These are phyloP conservation scores for Penstemon barbatus DNA, from an alignment of 257 asterid genomes.

Conservation along the genomic window DNA sequence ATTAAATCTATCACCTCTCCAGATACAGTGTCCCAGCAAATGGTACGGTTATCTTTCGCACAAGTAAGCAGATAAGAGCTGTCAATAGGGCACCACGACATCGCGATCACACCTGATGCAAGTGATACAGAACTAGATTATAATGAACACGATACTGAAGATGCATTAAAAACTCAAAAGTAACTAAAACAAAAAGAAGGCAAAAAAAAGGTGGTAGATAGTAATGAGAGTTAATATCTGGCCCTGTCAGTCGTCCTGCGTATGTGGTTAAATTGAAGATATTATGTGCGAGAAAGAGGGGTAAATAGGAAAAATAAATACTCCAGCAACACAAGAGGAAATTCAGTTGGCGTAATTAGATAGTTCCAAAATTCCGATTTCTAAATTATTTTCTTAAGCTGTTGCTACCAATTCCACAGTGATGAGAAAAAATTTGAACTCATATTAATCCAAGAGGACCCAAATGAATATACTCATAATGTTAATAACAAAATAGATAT, in stretches of 20 bases:
- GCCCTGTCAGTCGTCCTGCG: neutral
- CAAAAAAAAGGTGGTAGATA: slow-evolving; percentile 6
- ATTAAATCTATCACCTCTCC: slow-evolving; percentile 66
- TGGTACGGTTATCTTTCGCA: slow-evolving; percentile 97
- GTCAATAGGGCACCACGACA: slow-evolving; percentile 98
- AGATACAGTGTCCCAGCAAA: slow-evolving; percentile 90
- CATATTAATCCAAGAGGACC: too few species aligned
- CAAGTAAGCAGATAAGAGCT: slow-evolving; percentile 95
- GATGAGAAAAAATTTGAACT: too few species aligned
- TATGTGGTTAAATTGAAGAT: slow-evolving; percentile 13
- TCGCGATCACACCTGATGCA: slow-evolving; percentile 86
- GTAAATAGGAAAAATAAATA: neutral
- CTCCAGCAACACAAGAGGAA: slow-evolving; percentile 8
- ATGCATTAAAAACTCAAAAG: neutral
- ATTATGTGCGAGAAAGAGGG: neutral
- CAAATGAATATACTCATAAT: neutral
- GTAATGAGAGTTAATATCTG: slow-evolving; percentile 3
- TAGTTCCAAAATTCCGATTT: slow-evolving; percentile 6
- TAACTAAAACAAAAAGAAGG: slow-evolving; percentile 13
- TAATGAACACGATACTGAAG: slow-evolving; percentile 7
- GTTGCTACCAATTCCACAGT: too few species aligned
- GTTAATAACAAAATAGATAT: neutral
- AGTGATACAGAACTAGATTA: slow-evolving; percentile 12
- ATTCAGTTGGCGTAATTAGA: neutral
- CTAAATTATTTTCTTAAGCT: neutral